Base-by-base conservation (phyloP, 139 green algal species). In the Coccomyxa sp. region DNA sequence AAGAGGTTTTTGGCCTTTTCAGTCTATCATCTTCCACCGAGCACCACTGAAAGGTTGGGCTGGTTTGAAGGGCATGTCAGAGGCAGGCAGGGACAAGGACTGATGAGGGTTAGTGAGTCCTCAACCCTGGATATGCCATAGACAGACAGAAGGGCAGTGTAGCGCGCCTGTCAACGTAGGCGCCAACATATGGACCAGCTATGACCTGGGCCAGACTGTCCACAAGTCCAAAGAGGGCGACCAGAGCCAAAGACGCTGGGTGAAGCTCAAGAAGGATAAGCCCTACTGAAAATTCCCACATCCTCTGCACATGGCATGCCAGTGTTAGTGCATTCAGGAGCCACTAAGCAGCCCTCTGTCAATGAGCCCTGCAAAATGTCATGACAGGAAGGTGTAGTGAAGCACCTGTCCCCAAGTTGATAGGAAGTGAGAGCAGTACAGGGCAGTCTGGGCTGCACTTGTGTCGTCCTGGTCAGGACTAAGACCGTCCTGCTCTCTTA, bases 201-300 rank as follows among this genome's bases (percentile, higher is more conserved):
- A 81, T 37, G 12, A 75, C 39, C 33, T 81, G 71, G 12, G 68
- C 68, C 10, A 41, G 8, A 7, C 76, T 69, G n/a, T 81, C 76
- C 34, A 68, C 39, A 2, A 81, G 76, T 27, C 76, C 76, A 44
- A 76, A 81, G n/a, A 54, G 39, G 6, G 76, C 75, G 0, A 81
- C 76, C 31, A 81, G 76, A 5, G n/a, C 68, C 31, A 81, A 39
- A 8, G 76, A 81, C 14, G 27, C 41, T 41, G 76, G 76, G 12
- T 75, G 58, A 8, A 81, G 41, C 39, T 81, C 68, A 3, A 81
- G 76, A 38, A 81, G 55, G n/a, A 75, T 70, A 18, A 81, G 68
- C 38, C 76, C 76, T 7, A 81, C 16, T 0, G 64, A 58, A 55
- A 81, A 81, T 39, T 81, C 76, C 50, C 50, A 64, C 50, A 64